Percentiles rank a stretch among this genome's conserved stretches.
Conservation (phyloP, 345 rosid genomes). For the Diplotaxis tenuifolia region DNA sequence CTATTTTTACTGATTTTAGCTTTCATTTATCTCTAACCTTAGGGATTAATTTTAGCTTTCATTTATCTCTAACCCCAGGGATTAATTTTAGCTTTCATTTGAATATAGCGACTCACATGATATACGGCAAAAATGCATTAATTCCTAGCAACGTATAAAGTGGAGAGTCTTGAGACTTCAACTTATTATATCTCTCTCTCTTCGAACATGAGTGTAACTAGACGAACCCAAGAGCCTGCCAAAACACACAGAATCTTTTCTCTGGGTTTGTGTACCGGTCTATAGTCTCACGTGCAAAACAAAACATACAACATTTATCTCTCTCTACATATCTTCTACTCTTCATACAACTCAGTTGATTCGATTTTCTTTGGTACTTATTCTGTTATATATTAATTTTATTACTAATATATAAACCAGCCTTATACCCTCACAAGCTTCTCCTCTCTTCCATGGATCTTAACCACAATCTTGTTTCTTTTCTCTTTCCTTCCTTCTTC, state of each 20-base stretch:
- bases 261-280: conserved; percentile 40
- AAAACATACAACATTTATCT: conserved; percentile 22
- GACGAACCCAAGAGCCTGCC: conserved; percentile 41
- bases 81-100: neutral
- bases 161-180: neutral
- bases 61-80: neutral
- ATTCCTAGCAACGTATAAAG: conserved; percentile 25
- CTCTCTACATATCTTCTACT: neutral
- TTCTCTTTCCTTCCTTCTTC: conserved; percentile 23
- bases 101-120: conserved; percentile 16
- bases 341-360: conserved; percentile 16
- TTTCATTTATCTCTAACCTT: neutral
- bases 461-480: conserved; percentile 9
- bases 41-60: neutral
- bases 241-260: conserved; percentile 42
- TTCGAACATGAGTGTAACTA: conserved; percentile 36
- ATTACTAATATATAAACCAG: neutral
- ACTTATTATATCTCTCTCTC: conserved; percentile 27
- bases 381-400: no score
- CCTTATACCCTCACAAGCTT: conserved; percentile 29
- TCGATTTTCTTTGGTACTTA: conserved; percentile 20
- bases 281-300: conserved; percentile 42
- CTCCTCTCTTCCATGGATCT: conserved; percentile 29
- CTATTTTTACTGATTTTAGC: neutral
- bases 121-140: conserved; percentile 24